A percentile compares a stretch with the other conserved stretches of the same genome.
Evolutionary conservation across 192 early-diverging fungal species (phyloP).

Genomic region (Rhizophagus clarus): DNA sequence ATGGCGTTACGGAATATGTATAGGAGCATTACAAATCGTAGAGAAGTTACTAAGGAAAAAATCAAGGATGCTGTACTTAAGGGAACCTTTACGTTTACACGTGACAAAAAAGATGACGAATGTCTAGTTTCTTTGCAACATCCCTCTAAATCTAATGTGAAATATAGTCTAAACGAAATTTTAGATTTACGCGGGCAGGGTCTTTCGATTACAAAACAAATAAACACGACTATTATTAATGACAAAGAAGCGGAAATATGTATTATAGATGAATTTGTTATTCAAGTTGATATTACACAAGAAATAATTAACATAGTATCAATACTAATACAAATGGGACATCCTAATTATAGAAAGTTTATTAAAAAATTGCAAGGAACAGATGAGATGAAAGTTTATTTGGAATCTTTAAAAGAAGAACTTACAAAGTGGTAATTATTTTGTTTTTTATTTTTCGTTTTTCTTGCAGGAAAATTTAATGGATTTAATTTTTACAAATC

Average conservation of each 20-base stretch:
- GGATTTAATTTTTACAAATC: background rate
- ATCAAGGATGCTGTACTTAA: conserved; percentile 25
- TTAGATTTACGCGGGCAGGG: conserved; percentile 30
- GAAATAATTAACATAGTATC: no score
- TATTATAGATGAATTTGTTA: conserved; percentile 28
- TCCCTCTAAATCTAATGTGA: background rate
- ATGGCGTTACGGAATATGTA: conserved; percentile 23
- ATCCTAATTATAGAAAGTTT: conserved; percentile 31
- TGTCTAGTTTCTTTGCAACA: conserved; percentile 24
- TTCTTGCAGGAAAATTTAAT: no score
- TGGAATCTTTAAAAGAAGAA: conserved; percentile 12
- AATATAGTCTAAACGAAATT: background rate
- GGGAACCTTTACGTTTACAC: conserved; percentile 26
- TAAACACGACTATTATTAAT: no score
- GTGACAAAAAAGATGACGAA: conserved; percentile 7
- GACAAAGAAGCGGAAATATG: background rate
- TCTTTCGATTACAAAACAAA: conserved; percentile 24
- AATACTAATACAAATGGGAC: conserved; percentile 27
- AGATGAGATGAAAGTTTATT: background rate
- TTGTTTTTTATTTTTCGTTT: no score
- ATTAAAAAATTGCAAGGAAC: background rate
- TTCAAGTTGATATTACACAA: no score
- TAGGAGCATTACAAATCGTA: background rate
- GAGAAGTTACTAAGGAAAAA: conserved; percentile 17
- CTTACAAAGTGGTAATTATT: conserved; percentile 9